Evolutionary conservation across 75 land plant species (phyloP), one percentile per base, ranked within the genome.

Genomic region (Pseudotsuga menziesii): DNA sequence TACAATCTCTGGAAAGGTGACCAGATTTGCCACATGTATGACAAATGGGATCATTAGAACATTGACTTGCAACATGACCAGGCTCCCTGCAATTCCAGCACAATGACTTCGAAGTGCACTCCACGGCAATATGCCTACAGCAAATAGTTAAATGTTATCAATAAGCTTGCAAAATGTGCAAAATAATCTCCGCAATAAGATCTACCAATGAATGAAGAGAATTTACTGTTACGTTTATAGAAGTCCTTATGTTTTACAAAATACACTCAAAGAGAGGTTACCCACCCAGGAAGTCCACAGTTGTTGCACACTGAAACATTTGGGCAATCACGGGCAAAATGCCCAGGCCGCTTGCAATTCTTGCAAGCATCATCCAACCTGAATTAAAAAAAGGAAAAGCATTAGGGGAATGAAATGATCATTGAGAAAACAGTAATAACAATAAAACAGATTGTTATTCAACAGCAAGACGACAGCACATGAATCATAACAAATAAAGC

Each of bases 241-340:
- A n/a, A n/a, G n/a, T n/a, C n/a, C n/a, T n/a, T n/a, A n/a, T n/a
- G n/a, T n/a, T n/a, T n/a, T n/a, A n/a, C n/a, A n/a, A n/a, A n/a
- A n/a, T n/a, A n/a, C n/a, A n/a, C n/a, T n/a, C n/a, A n/a, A n/a
- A n/a, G n/a, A 61, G n/a, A 77, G 54, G 11, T 0, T 64, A 73
- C 79, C 80, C 79, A 90, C 98, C 98, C 98, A 69, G 93, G 92
- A 75, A 91, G 87, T 7, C 91, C 90, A 83, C 98, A 94, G 76
- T 92, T 94, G 75, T 94, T 84, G 84, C 98, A 94, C 35, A 94
- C 82, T 57, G 89, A 85, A 58, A 81, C 91, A 86, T 90, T 94
- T 15, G 95, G 87, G 76, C 95, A 94, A 26, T 94, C 98, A 57
- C 98, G 92, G 9, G 98, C 98, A 94, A 74, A 94, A 85, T 94